Evolutionary conservation across 2,329 filamentous ascomycete species (phyloP), one percentile per base, ranked within the genome.

Genomic region (Trichoderma polysporum): DNA sequence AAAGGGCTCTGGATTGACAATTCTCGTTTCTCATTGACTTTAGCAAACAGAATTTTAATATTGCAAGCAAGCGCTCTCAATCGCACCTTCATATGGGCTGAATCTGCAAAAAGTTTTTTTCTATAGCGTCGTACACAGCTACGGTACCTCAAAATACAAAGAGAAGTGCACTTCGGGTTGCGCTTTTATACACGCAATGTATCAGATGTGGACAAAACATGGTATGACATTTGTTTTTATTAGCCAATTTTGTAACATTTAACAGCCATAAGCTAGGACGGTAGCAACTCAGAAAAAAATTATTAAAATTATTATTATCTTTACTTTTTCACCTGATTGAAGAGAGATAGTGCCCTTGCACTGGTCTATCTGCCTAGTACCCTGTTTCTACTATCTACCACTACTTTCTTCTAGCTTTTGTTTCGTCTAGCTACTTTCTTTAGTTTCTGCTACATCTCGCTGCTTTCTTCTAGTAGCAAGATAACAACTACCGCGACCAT

Each of bases 41-140:
- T 35, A 45, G 9, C 19, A 47, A 41, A 45, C 60, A 35, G n/a
- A 25, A 56, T 58, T 22, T 53, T 65, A 39, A 50, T 65, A 49
- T 50, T 65, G 62, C 62, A 49, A 65, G 62, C 62, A 65, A 57
- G 62, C 62, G 62, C 52, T 65, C 52, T 65, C 41, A 56, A 39
- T 57, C 62, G 53, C 37, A 47, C 25, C 19, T 29, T 45, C 58
- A 29, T 27, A 65, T 50, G 62, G 13, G 62, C 39, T 50, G 25
- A 37, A 49, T 29, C 53, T 25, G 29, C 37, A 52, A 64, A 64
- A 63, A 45, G 15, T 33, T 35, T 52, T 53, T 31, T 29, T 62
- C 49, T 56, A 35, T 31, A 56, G n/a, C 50, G 15, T 54, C 35
- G 33, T 33, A 41, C 25, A 33, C 27, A 45, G 35, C n/a, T 15